phyloP scores from a whole-genome alignment of 108 stramenopile species.

The Skeletonema marinoi region DNA sequence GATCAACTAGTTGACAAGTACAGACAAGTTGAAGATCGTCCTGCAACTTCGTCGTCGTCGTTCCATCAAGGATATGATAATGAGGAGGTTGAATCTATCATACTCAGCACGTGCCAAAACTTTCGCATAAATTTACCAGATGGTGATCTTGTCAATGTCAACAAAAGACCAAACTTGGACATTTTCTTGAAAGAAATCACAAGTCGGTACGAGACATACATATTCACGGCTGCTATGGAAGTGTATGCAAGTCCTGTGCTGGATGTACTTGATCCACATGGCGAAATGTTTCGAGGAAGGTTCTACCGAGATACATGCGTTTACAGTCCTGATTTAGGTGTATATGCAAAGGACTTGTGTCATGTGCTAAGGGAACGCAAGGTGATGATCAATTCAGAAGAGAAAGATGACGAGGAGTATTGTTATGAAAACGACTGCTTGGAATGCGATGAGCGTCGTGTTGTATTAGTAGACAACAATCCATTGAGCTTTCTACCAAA shows the following conservation, averaged over 20 bases:
- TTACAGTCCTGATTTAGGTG: constrained; percentile 67
- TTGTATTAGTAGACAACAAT: constrained; percentile 98
- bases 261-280: constrained; percentile 90
- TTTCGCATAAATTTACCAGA: constrained; percentile 80
- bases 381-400: constrained; percentile 9
- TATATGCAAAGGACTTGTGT: constrained; percentile 88
- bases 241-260: constrained; percentile 93
- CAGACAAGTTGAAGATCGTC: constrained; percentile 53
- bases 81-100: constrained; percentile 46
- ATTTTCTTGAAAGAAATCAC: constrained; percentile 84
- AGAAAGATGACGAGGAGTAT: neutral
- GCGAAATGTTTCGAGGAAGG: constrained; percentile 76
- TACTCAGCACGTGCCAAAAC: constrained; percentile 49
- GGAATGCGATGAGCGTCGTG: constrained; percentile 60
- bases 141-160: constrained; percentile 90
- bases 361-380: constrained; percentile 62
- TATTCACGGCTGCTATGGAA: constrained; percentile 97
- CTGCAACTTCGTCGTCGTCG: constrained; percentile 16
- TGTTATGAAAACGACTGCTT: neutral
- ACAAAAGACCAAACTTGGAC: constrained; percentile 94
- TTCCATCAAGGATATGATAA: constrained; percentile 1
- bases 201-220: constrained; percentile 87
- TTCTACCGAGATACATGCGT: constrained; percentile 92
- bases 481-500: constrained; percentile 92
- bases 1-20: constrained; percentile 60